Evolutionary conservation across 2,329 filamentous ascomycete genomes (phyloP), one percentile per base, ranked within the genome.

Genomic region (Pseudogymnoascus sp.): DNA sequence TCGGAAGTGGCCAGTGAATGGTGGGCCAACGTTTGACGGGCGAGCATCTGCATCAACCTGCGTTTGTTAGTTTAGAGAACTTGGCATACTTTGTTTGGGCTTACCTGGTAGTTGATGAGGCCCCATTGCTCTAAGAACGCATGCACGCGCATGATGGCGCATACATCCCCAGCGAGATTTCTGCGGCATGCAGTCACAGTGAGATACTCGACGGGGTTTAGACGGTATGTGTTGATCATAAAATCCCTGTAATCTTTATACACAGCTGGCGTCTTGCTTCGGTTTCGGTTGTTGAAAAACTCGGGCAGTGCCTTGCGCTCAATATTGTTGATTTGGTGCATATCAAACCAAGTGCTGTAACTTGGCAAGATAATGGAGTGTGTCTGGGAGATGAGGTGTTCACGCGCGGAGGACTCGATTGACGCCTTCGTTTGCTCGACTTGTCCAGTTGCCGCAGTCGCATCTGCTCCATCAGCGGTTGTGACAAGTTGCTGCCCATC

Each of bases 221-320:
- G 79, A 37, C 94, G 88, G 76, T 99, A 99, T 12, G 94, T 97
- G 78, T 99, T 99, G 78, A 99, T 91, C 94, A 99, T 99, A 72
- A 99, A 99, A 72, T 99, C 94, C 68, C 94, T 88, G 75, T 99
- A 99, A 72, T 99, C 94, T 76, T 97, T 97, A 80, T 99, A 99
- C 20, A 97, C 90, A 57, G 91, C 87, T 1, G 91, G 89, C 0
- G 94, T 99, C 78, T 99, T 99, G 85, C 94, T 97, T 70, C 94
- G 88, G 76, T 99, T 99, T 63, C 94, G 86, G 74, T 86, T 93
- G 78, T 99, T 99, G 83, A 99, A 99, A 77, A 97, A 99, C 74
- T 99, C 94, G 18, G 93, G 91, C 67, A 99, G 82, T 6, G 91
- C 91, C 75, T 97, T 99, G 72, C 88, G 89, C 78, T 99, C 94